A percentile compares a stretch with the other conserved stretches of the same genome.
phyloP scores from a whole-genome alignment of 23 red algal species.

The Cyanidium caldarium region DNA sequence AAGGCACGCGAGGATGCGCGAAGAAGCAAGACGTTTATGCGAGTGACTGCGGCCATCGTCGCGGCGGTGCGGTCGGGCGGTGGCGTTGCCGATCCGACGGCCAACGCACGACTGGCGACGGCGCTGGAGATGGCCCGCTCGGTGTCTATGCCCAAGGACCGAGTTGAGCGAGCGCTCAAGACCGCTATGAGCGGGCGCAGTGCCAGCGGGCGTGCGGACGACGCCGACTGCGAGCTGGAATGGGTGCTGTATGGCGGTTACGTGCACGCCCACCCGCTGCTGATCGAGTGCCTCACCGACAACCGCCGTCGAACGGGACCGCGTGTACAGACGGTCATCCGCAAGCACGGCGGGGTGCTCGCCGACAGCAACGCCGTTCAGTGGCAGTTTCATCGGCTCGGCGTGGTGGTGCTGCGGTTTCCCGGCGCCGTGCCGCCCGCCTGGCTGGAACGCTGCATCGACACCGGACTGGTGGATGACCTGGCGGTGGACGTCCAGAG shows the following conservation, averaged over 20 bases:
- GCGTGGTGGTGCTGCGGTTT: neutral
- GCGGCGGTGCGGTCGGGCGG: slow-evolving; percentile 13
- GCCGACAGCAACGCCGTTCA: neutral
- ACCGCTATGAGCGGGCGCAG: neutral
- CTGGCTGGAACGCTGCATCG: neutral
- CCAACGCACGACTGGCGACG: slow-evolving; percentile 25
- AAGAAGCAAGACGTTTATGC: slow-evolving; percentile 11
- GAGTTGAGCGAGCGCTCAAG: slow-evolving; percentile 15
- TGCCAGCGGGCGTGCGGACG: neutral
- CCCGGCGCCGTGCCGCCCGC: neutral
- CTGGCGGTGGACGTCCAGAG: too few species aligned
- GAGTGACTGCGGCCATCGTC: slow-evolving; percentile 20
- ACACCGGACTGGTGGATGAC: neutral
- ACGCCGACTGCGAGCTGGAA: too few species aligned
- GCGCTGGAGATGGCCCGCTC: slow-evolving; percentile 27
- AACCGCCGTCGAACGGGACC: neutral
- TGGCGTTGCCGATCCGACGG: slow-evolving; percentile 14
- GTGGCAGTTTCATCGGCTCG: neutral
- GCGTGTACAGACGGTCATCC: neutral
- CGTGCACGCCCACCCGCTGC: neutral
- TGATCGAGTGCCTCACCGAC: neutral
- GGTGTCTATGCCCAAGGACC: slow-evolving; percentile 26
- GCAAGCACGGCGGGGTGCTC: neutral
- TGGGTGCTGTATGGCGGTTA: neutral
- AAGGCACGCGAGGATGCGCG: slow-evolving; percentile 37